Evolutionary conservation across 2,329 filamentous ascomycete genomes (phyloP), one percentile per base, ranked within the genome.

Genomic region (Nothopassalora personata): DNA sequence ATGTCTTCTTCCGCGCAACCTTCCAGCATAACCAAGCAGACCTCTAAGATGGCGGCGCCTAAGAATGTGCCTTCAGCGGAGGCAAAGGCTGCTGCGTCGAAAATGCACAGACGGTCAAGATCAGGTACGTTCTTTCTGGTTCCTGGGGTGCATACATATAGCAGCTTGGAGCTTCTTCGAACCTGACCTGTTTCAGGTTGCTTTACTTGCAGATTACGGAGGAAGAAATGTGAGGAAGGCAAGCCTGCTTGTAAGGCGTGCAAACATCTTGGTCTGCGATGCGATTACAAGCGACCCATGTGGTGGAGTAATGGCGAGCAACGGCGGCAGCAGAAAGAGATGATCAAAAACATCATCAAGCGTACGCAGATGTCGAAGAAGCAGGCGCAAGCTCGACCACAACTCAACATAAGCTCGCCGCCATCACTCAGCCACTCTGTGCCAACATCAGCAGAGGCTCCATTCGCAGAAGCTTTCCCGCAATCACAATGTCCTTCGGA

Each of bases 331-430:
- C 91, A 97, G 74, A 99, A 97, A 79, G 94, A 97, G 73, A 80
- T 87, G 67, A 96, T 99, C 82, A 99, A 99, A 83, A 88, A 89
- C 76, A 90, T 93, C 76, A 97, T 99, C 81, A 97, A 96, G 85
- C 86, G 88, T 73, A 97, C 94, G 73, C 97, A 97, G 83, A 82
- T 95, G 67, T 86, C 87, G 28, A 93, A 97, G 77, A 96, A 96
- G 84, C 81, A 84, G 54, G 49, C 64, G 49, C 67, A 66, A 57
- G 72, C 76, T 64, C 72, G 75, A 65, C 75, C 77, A 67, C 68
- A 73, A 47, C 75, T 79, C 62, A 76, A 75, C 70, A 74, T 74
- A 63, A 81, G 83, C 74, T 89, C 89, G 57, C 90, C 90, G 64
- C 89, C 89, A 9, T 86, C 64, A 87, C 57, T 90, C 49, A 66